Evolutionary conservation across 1,139 yeast species (phyloP).

Genomic region (Blastobotrys ciferrii): DNA sequence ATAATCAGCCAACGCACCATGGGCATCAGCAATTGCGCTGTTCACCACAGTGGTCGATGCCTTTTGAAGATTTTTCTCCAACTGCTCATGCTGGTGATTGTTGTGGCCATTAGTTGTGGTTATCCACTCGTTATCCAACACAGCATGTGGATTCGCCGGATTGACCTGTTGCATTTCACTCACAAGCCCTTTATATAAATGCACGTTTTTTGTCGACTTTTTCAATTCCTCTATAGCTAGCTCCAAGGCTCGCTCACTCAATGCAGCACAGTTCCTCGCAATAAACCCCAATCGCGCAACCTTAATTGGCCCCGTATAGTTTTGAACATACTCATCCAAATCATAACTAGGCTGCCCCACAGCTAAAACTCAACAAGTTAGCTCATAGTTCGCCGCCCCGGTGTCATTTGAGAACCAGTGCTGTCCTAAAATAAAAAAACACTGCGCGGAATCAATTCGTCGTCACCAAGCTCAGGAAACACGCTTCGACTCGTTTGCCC

Average conservation of each 20-base stretch:
- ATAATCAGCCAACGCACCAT: conserved; percentile 12
- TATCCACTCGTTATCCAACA: conserved; percentile 17
- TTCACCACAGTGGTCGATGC: conserved; percentile 4
- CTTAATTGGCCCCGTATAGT: conserved; percentile 9
- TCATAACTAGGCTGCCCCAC: conserved; percentile 9
- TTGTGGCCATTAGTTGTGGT: conserved; percentile 7
- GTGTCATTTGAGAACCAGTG: background rate
- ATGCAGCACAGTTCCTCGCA: conserved; percentile 1
- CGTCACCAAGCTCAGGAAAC: too few species aligned
- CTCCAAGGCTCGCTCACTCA: conserved; percentile 10
- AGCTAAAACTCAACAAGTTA: conserved; percentile 3
- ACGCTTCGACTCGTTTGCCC: too few species aligned
- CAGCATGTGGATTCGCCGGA: conserved; percentile 12
- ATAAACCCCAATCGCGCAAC: conserved; percentile 7
- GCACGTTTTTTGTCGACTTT: conserved; percentile 12
- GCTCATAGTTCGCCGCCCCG: too few species aligned
- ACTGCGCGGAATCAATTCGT: too few species aligned
- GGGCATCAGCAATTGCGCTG: conserved; percentile 4
- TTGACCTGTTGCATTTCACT: conserved; percentile 11
- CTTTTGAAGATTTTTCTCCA: conserved; percentile 9
- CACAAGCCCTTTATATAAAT: conserved; percentile 9
- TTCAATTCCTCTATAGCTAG: conserved; percentile 13
- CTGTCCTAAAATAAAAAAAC: background rate
- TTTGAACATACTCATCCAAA: conserved; percentile 6
- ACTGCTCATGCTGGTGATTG: conserved; percentile 1